Evolutionary conservation across 257 asterid genomes (phyloP), one percentile per base, ranked within the genome.

Genomic region (Solanum neorickii): DNA sequence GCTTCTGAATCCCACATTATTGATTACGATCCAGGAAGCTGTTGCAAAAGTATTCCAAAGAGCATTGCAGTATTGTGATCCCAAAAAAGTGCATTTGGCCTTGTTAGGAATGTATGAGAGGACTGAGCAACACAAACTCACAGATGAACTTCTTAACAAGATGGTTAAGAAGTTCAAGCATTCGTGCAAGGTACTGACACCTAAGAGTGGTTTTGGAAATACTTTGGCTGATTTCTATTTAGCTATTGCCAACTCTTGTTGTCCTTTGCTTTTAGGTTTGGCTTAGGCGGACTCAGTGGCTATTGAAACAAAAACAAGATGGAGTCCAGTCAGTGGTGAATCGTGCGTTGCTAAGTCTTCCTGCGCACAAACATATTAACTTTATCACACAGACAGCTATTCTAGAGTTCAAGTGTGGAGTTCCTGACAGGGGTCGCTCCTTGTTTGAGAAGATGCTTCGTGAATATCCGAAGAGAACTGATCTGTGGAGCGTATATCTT

Each of bases 401-500:
- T 88, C 93, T 93, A 18, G 98, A 95, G 92, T 97, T 96, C 91
- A 97, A 97, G 89, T 87, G 90, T 87, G 98, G 99, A 31, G 94
- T 95, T 78, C 93, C 99, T n/a, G 99, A 97, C 72, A 91, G 98
- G 86, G 99, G 98, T 49, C 95, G 99, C 83, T 92, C 99, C 84
- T 84, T 96, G 91, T 96, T 96, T 60, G 99, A 97, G 92, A 93
- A 93, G 66, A 92, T 95, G 94, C 96, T 97, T 41, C 90, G 94
- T 83, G 98, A 97, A 88, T 94, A 97, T 92, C 98, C 99, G 20
- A 95, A 93, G 93, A 93, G 98, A 92, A 97, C 98, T 27, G 99
- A 97, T 89, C 88, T 96, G 90, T 96, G 99, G 99, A 97, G 97
- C 84, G 87, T 96, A 87, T 97, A 97, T 89, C 92, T 97, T 13